Conservation (phyloP, 2,329 filamentous ascomycete genomes). For the Hymenoscyphus albidus region DNA sequence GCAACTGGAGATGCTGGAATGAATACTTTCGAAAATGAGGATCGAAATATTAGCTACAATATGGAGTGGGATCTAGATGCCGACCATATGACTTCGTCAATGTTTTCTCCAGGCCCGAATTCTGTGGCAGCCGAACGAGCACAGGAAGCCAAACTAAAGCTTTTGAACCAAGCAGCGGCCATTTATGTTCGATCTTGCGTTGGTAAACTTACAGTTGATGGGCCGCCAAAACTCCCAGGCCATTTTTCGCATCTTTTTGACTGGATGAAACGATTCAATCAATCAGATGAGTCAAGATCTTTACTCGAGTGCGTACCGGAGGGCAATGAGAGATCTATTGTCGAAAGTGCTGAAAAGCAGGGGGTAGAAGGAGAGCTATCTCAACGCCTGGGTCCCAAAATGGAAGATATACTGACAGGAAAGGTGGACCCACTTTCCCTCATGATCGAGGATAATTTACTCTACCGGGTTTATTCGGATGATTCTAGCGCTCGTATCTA, state of each 20-base stretch:
- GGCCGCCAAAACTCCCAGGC: neutral
- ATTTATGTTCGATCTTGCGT: slow-evolving; percentile 6
- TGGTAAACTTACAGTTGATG: neutral
- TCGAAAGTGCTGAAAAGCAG: neutral
- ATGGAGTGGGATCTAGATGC: slow-evolving; percentile 3
- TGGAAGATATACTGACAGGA: slow-evolving; percentile 10
- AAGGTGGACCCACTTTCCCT: slow-evolving; percentile 11
- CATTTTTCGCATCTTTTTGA: slow-evolving; percentile 6
- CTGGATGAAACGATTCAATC: slow-evolving; percentile 15
- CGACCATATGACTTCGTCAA: slow-evolving; percentile 2
- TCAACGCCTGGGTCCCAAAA: slow-evolving; percentile 8
- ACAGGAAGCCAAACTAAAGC: neutral
- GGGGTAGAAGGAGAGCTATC: slow-evolving; percentile 14
- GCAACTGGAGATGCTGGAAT: neutral
- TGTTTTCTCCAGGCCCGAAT: neutral
- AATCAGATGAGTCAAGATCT: slow-evolving; percentile 9
- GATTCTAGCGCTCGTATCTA: slow-evolving; percentile 3
- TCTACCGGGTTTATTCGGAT: slow-evolving; percentile 12
- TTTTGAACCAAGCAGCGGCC: slow-evolving; percentile 7
- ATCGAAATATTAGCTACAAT: neutral
- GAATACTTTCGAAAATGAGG: neutral
- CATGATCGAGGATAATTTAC: slow-evolving; percentile 12
- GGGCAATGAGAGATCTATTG: slow-evolving; percentile 7
- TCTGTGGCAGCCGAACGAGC: neutral
- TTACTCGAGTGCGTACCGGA: slow-evolving; percentile 4